A percentile compares a stretch with the other conserved stretches of the same genome.
Conservation (phyloP, 345 rosid genomes). For the Mangifera indica region DNA sequence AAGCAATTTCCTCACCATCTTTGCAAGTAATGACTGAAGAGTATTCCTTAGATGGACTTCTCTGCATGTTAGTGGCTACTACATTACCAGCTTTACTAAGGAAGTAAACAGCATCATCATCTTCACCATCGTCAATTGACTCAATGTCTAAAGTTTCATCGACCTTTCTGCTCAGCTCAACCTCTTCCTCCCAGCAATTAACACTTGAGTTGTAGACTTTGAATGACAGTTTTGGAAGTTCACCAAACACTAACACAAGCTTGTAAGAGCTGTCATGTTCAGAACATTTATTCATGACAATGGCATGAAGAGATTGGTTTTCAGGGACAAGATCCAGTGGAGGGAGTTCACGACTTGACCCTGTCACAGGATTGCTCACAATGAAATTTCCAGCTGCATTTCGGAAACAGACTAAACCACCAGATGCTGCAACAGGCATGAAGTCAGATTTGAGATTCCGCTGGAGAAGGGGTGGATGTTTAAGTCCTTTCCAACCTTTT, state of each 20-base stretch:
- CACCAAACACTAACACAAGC: conserved; percentile 66
- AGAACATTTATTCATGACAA: conserved; percentile 51
- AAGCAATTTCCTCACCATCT: conserved; percentile 48
- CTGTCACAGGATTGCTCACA: conserved; percentile 65
- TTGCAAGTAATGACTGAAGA: conserved; percentile 61
- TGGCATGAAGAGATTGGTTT: conserved; percentile 55
- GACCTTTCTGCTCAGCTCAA: conserved; percentile 36
- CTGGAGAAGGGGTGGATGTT: conserved; percentile 26
- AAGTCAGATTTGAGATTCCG: conserved; percentile 25
- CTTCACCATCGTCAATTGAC: conserved; percentile 24
- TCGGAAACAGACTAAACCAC: conserved; percentile 71
- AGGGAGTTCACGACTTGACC: conserved; percentile 53
- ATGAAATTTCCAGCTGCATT: conserved; percentile 44
- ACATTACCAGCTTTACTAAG: conserved; percentile 78
- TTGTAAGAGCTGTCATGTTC: conserved; percentile 38
- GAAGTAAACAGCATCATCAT: conserved; percentile 59
- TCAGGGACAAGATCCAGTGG: conserved; percentile 23
- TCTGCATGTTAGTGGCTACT: conserved; percentile 64
- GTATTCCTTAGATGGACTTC: conserved; percentile 87
- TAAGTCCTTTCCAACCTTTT: conserved; percentile 60
- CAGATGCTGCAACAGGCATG: conserved; percentile 77
- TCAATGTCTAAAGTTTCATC: conserved; percentile 34
- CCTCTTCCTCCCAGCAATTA: conserved; percentile 57
- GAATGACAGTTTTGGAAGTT: conserved; percentile 54
- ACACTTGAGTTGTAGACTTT: conserved; percentile 46